Conservation (phyloP, 75 land plant species). For the Selaginella tamariscina region DNA sequence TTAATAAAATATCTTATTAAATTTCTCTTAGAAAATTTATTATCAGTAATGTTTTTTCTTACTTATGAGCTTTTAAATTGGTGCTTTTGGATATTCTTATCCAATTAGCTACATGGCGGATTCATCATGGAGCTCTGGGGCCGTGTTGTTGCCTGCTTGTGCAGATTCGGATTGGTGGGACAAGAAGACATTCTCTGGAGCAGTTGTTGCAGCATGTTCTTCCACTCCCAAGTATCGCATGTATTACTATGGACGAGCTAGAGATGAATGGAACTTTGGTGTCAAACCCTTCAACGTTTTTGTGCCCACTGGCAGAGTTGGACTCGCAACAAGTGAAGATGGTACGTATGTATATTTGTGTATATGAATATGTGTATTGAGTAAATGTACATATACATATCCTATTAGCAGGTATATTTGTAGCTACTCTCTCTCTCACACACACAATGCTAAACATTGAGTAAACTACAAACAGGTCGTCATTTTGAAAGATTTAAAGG, state of each 20-base stretch:
- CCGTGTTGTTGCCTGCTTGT: slow-evolving; percentile 26
- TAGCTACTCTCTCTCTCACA: too few species aligned
- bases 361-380: too few species aligned
- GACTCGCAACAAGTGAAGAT: slow-evolving; percentile 30
- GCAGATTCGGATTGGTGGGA: slow-evolving; percentile 34
- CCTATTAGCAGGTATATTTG: too few species aligned
- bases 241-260: slow-evolving; percentile 36
- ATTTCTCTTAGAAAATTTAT: too few species aligned
- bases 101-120: not conserved
- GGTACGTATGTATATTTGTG: too few species aligned
- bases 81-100: too few species aligned
- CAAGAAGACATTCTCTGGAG: slow-evolving; percentile 27
- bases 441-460: too few species aligned
- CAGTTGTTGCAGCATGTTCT: slow-evolving; percentile 20
- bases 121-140: slow-evolving; percentile 14
- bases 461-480: too few species aligned
- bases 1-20: too few species aligned
- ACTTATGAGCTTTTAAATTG: too few species aligned
- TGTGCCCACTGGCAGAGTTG: slow-evolving; percentile 33
- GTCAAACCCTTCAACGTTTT: slow-evolving; percentile 28
- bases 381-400: too few species aligned
- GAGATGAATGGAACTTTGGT: slow-evolving; percentile 32
- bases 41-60: too few species aligned
- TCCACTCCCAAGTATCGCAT: slow-evolving; percentile 19
- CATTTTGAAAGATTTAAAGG: slow-evolving; percentile 25